A percentile compares a stretch with the other conserved stretches of the same genome.
These are phyloP conservation scores for Globisporangium megalacanthum DNA, from an alignment of 352 stramenopile species.

Conservation along the genomic window DNA sequence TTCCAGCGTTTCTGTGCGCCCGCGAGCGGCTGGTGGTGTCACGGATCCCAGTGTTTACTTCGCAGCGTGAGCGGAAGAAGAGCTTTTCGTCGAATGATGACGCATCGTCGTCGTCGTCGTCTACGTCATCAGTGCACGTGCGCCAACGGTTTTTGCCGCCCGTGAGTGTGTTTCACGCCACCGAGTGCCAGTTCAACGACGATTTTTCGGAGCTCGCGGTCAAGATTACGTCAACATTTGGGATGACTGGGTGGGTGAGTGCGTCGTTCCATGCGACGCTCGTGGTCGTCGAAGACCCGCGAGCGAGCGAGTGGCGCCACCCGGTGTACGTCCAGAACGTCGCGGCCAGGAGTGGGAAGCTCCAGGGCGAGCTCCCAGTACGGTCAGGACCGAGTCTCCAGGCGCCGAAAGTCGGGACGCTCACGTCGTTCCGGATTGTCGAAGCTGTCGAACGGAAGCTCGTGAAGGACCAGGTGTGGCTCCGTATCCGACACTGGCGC, in stretches of 20 bases:
- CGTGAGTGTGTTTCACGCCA: constrained; percentile 68
- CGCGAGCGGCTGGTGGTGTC: constrained; percentile 44
- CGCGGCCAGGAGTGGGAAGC: constrained; percentile 44
- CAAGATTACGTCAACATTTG: constrained; percentile 61
- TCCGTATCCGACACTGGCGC: constrained; percentile 32
- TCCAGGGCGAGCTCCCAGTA: constrained; percentile 53
- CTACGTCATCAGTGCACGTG: constrained; percentile 11
- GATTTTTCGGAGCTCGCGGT: constrained; percentile 64
- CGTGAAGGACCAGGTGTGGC: constrained; percentile 71
- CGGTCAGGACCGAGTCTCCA: constrained; percentile 59
- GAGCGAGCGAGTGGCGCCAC: constrained; percentile 18
- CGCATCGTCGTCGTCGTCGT: constrained; percentile 4
- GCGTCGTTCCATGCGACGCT: constrained; percentile 47
- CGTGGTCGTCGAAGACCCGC: constrained; percentile 51
- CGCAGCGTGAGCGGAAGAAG: constrained; percentile 6
- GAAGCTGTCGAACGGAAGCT: constrained; percentile 57
- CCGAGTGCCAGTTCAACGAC: constrained; percentile 59
- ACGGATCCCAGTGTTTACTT: constrained; percentile 41
- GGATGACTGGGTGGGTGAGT: constrained; percentile 62
- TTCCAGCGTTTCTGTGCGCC: constrained; percentile 55
- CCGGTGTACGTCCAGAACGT: constrained; percentile 68
- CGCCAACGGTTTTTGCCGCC: constrained; percentile 44
- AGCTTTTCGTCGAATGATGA: constrained; percentile 13
- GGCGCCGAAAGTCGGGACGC: constrained; percentile 37
- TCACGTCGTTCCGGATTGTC: constrained; percentile 54